Evolutionary conservation across 2,329 filamentous ascomycete species (phyloP).

Genomic region (Diaporthe amygdali): DNA sequence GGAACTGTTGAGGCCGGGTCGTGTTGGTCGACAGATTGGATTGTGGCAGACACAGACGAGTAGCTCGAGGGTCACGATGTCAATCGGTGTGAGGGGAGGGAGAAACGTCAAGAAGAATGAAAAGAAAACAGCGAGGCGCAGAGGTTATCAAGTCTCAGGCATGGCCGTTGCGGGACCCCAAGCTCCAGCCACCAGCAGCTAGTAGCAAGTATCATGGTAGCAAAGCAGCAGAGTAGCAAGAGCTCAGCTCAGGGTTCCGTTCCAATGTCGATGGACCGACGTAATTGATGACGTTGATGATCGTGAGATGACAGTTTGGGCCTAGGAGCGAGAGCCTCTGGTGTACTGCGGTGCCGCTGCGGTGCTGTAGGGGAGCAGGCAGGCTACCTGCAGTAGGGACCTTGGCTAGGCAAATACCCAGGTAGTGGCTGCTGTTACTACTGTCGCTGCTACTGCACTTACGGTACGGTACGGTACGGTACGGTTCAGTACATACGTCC

Average conservation of each 20-base stretch:
- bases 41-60: neutral
- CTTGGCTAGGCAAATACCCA: too few species aligned
- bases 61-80: neutral
- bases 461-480: too few species aligned
- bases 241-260: slow-evolving; percentile 22
- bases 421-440: too few species aligned
- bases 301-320: slow-evolving; percentile 17
- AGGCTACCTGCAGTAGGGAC: neutral
- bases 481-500: too few species aligned
- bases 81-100: neutral
- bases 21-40: neutral
- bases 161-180: neutral
- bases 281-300: slow-evolving; percentile 28
- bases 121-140: neutral
- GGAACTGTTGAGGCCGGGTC: neutral
- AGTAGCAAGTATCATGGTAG: neutral
- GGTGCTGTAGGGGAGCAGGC: neutral
- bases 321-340: slow-evolving; percentile 1
- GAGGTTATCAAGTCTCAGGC: neutral
- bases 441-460: too few species aligned
- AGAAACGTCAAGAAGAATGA: too few species aligned
- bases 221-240: neutral
- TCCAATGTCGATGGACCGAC: slow-evolving; percentile 21
- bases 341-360: neutral
- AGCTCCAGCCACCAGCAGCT: slow-evolving; percentile 7